Conservation (phyloP, 108 stramenopile species). For the Skeletonema tropicum region DNA sequence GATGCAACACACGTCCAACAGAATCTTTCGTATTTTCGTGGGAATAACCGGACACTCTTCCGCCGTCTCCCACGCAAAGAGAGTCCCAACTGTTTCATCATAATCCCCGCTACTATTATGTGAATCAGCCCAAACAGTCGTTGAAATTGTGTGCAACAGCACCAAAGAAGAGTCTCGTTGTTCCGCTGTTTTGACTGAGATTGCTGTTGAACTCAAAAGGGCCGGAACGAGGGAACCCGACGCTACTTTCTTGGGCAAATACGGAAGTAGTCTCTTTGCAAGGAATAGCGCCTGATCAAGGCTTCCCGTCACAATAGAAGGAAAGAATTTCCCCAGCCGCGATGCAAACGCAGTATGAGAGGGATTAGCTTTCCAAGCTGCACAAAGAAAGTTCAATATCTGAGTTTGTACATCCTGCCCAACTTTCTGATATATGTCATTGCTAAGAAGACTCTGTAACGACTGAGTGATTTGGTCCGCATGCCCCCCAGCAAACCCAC, state of each 20-base stretch:
- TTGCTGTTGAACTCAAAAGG: slow-evolving; percentile 53
- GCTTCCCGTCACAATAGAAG: slow-evolving; percentile 32
- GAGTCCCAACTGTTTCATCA: slow-evolving; percentile 31
- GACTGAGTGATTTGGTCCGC: slow-evolving; percentile 35
- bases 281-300: slow-evolving; percentile 55
- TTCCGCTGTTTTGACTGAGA: slow-evolving; percentile 14
- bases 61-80: slow-evolving; percentile 26
- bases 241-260: slow-evolving; percentile 37
- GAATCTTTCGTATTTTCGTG: slow-evolving; percentile 9
- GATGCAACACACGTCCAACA: slow-evolving; percentile 37
- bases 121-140: slow-evolving; percentile 10
- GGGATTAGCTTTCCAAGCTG: slow-evolving; percentile 51
- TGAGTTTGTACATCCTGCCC: slow-evolving; percentile 33
- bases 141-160: slow-evolving; percentile 40
- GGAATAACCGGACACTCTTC: slow-evolving; percentile 26
- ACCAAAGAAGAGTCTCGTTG: slow-evolving; percentile 41
- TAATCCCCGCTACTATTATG: slow-evolving; percentile 30
- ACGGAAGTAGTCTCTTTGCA: slow-evolving; percentile 57
- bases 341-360: slow-evolving; percentile 43
- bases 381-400: slow-evolving; percentile 43
- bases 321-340: slow-evolving; percentile 42
- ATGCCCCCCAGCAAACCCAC: slow-evolving; percentile 36
- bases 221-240: slow-evolving; percentile 43
- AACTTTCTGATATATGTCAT: slow-evolving; percentile 28
- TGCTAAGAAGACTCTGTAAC: slow-evolving; percentile 33